Evolutionary conservation across 768 basidiomycete species (phyloP).

Genomic region (Boletus rubropictus): DNA sequence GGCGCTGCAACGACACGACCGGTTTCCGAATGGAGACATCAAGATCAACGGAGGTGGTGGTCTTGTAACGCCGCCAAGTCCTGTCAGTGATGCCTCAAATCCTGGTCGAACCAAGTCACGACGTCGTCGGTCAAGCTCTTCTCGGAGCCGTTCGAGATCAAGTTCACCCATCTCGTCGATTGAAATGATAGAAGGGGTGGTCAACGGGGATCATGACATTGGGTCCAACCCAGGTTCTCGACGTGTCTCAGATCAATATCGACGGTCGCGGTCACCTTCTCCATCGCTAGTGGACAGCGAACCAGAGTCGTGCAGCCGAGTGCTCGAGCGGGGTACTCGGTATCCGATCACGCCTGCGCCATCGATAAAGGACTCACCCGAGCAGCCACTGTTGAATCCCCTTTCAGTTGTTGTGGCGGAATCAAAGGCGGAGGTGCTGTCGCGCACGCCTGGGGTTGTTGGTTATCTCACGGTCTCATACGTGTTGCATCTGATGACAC

Average conservation of each 20-base stretch:
- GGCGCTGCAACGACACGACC: slow-evolving; percentile 36
- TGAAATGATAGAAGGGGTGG: slow-evolving; percentile 30
- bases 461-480: slow-evolving; percentile 20
- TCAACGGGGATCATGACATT: slow-evolving; percentile 15
- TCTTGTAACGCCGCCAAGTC: slow-evolving; percentile 72
- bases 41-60: slow-evolving; percentile 38
- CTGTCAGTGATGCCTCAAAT: slow-evolving; percentile 64
- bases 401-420: slow-evolving; percentile 6
- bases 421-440: slow-evolving; percentile 15
- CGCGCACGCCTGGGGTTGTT: slow-evolving; percentile 25
- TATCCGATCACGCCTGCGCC: slow-evolving; percentile 30
- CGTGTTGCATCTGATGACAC: slow-evolving; percentile 14
- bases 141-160: slow-evolving; percentile 35
- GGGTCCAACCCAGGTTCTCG: slow-evolving; percentile 20
- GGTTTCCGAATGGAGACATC: slow-evolving; percentile 29
- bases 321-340: slow-evolving; percentile 16
- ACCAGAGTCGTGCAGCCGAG: slow-evolving; percentile 20
- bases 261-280: slow-evolving; percentile 26
- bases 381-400: slow-evolving; percentile 14
- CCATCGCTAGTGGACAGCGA: slow-evolving; percentile 30
- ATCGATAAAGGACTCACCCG: slow-evolving; percentile 28
- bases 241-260: slow-evolving; percentile 21
- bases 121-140: slow-evolving; percentile 41
- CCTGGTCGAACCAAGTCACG: slow-evolving; percentile 39
- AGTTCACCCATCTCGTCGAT: slow-evolving; percentile 32